These are phyloP conservation scores for Lentinus tigrinus DNA, from an alignment of 768 basidiomycete genomes.

Conservation along the genomic window DNA sequence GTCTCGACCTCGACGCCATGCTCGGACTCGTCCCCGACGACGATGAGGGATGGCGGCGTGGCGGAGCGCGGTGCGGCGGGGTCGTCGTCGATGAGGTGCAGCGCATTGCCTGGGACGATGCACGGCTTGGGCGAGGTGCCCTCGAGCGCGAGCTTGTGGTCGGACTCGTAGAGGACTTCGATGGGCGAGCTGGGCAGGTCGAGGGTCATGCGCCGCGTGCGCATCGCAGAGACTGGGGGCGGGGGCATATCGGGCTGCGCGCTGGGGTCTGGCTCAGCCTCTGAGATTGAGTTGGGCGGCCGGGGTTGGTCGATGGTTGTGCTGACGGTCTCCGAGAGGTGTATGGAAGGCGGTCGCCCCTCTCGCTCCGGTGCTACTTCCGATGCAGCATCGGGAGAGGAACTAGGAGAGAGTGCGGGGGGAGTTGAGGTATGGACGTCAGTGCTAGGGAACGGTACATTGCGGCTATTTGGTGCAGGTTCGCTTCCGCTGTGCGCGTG, in stretches of 20 bases:
- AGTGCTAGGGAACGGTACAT: too few species aligned
- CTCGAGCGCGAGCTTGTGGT: conserved; percentile 24
- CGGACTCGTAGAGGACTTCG: conserved; percentile 20
- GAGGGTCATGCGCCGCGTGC: conserved; percentile 15
- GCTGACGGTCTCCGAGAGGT: background rate
- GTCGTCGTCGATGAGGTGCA: conserved; percentile 34
- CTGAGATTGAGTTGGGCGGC: too few species aligned
- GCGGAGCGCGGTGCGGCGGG: conserved; percentile 24
- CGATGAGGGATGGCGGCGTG: conserved; percentile 25
- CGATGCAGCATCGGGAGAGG: background rate
- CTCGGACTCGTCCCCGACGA: conserved; percentile 16
- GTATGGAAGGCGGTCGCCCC: background rate
- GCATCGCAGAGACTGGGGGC: background rate
- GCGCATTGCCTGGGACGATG: conserved; percentile 34
- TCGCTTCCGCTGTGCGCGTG: background rate
- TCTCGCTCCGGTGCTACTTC: background rate
- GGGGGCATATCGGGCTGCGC: background rate
- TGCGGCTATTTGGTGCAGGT: too few species aligned
- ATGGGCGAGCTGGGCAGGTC: conserved; percentile 14
- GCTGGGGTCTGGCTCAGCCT: background rate
- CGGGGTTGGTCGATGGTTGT: too few species aligned
- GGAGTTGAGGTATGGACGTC: too few species aligned
- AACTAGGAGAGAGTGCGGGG: background rate
- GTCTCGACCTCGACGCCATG: background rate
- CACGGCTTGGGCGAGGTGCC: conserved; percentile 29